Percentiles rank a stretch among this genome's conserved stretches.
phyloP scores from a whole-genome alignment of 306 rosid genomes.

The Vigna hirtella region DNA sequence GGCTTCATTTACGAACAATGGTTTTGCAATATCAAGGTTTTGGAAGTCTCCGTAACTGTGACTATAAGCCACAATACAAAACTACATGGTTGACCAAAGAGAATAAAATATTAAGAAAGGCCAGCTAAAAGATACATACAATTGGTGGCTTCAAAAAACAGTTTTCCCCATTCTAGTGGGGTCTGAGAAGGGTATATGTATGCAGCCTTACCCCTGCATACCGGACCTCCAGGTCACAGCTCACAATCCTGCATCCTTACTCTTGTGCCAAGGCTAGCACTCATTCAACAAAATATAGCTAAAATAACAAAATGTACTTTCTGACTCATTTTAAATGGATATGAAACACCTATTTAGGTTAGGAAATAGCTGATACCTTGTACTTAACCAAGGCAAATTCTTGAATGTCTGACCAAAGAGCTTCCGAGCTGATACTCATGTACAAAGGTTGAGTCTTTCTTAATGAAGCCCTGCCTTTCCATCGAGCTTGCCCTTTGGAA shows the following conservation, averaged over 20 bases:
- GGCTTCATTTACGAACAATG: not conserved
- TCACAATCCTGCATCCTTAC: not conserved
- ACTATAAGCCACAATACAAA: not conserved
- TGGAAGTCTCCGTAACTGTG: too few species aligned
- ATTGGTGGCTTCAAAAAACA: not conserved
- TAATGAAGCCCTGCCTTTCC: slow-evolving; percentile 74
- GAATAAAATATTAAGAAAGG: not conserved
- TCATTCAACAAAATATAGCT: slow-evolving; percentile 13
- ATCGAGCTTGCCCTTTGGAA: slow-evolving; percentile 75
- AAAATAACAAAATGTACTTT: slow-evolving; percentile 4
- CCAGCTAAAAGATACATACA: not conserved
- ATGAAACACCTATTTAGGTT: slow-evolving; percentile 7
- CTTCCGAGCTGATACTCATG: slow-evolving; percentile 77
- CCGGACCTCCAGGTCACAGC: not conserved
- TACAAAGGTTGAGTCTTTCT: slow-evolving; percentile 69
- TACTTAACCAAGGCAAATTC: slow-evolving; percentile 83
- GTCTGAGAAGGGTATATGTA: not conserved
- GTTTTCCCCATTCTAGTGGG: not conserved
- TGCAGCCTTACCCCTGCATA: not conserved
- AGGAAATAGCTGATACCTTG: slow-evolving; percentile 62
- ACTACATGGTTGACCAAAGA: not conserved
- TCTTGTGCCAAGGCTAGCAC: not conserved
- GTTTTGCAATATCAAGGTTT: not conserved
- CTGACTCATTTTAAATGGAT: not conserved
- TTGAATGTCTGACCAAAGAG: slow-evolving; percentile 83